Base-by-base conservation (phyloP, 23 red algal genomes). In the Chondrus crispus region DNA sequence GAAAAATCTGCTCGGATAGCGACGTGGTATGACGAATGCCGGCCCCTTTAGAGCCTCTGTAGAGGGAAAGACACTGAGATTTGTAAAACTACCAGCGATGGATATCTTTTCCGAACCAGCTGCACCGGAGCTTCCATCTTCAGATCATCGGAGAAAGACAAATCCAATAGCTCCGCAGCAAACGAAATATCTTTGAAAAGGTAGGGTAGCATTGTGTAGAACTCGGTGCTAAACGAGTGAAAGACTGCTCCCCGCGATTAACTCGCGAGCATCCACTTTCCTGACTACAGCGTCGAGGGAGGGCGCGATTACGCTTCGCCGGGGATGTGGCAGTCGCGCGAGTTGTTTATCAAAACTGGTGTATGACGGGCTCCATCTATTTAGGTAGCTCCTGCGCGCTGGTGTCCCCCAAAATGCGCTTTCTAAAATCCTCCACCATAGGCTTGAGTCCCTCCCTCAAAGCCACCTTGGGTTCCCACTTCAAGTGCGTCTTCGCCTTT, bases 341-440 rank as follows among this genome's bases (percentile, higher is more conserved):
- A 57, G n/a, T 16, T n/a, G 51, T 57, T 57, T 57, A 57, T n/a
- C 14, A 57, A 57, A 16, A n/a, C n/a, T 14, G 51, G 13, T n/a
- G 51, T n/a, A 16, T n/a, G 51, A 57, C n/a, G 51, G 51, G 51
- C 51, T 57, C 14, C 14, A 16, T 57, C 14, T n/a, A 16, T 14
- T n/a, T 72, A 36, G 13, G 71, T 41, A 26, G 26, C 43, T 92
- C 77, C 55, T 22, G 53, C 22, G 33, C 76, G 3, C 5, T 51
- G 28, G 5, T 7, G 45, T 70, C 45, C 4, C 79, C 66, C 62
- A 78, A 69, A 85, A 96, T 96, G 40, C 97, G 91, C 7, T 39
- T 39, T 45, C 89, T 87, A 53, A 99, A 99, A 28, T 99, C 97
- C 55, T 94, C 91, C 80, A 99, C 87, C 97, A 99, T 99, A 11